These are phyloP conservation scores for Lactarius pseudohatsudake DNA, from an alignment of 768 basidiomycete species.

Conservation along the genomic window DNA sequence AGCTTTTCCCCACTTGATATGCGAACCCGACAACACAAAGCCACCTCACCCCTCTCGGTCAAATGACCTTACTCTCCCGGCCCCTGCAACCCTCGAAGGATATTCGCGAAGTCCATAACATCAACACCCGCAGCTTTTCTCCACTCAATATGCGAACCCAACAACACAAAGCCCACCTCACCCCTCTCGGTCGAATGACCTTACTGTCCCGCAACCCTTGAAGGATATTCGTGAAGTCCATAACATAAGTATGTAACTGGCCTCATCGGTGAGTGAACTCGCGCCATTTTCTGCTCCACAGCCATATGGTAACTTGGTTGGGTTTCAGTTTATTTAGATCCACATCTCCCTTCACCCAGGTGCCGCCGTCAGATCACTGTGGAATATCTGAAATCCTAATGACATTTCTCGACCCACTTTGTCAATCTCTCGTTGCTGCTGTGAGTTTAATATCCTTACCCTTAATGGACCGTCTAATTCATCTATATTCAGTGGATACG, in stretches of 20 bases:
- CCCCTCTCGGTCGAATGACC: too few relatives aligned
- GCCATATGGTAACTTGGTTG: conserved; percentile 11
- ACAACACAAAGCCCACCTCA: too few relatives aligned
- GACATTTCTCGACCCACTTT: conserved; percentile 55
- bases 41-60: too few relatives aligned
- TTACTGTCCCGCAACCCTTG: conserved; percentile 10
- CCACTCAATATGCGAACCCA: conserved; percentile 36
- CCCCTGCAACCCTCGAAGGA: too few relatives aligned
- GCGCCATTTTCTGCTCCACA: conserved; percentile 13
- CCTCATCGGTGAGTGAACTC: conserved; percentile 60
- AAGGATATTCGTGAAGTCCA: conserved; percentile 46
- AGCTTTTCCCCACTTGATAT: too few relatives aligned
- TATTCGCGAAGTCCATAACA: too few relatives aligned
- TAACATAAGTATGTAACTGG: conserved; percentile 61
- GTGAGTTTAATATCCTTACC: too few relatives aligned
- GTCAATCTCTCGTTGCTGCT: not conserved
- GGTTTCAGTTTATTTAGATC: conserved; percentile 14
- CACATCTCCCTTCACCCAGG: not conserved
- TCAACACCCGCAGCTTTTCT: conserved; percentile 27
- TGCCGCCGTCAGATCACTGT: conserved; percentile 73
- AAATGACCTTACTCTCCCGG: too few relatives aligned
- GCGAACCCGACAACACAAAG: too few relatives aligned
- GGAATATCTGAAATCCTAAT: conserved; percentile 78
- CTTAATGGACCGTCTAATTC: too few relatives aligned
- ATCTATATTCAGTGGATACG: too few relatives aligned